Conservation (phyloP, 1,284 basidiomycete genomes). For the Pseudozyma sp. region DNA sequence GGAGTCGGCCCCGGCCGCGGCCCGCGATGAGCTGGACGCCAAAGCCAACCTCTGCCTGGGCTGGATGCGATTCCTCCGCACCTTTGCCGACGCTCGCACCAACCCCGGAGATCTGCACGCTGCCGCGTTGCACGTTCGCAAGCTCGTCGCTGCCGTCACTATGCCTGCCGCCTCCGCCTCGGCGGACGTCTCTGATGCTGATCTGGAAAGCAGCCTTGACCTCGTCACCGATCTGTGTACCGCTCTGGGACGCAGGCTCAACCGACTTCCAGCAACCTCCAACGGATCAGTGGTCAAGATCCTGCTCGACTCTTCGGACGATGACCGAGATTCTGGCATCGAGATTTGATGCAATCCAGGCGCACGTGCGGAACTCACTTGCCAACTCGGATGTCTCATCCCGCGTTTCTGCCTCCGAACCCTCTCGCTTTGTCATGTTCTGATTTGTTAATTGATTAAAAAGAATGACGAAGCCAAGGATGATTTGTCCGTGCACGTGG, state of each 20-base stretch:
- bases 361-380: neutral
- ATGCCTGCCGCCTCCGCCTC: neutral
- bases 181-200: neutral
- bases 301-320: conserved; percentile 7
- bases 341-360: conserved; percentile 11
- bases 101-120: conserved; percentile 9
- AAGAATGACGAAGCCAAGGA: too few relatives aligned
- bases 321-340: conserved; percentile 32
- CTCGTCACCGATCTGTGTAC: conserved; percentile 36
- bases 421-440: too few relatives aligned
- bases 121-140: conserved; percentile 24
- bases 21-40: conserved; percentile 45
- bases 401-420: too few relatives aligned
- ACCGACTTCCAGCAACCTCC: conserved; percentile 5
- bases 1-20: neutral
- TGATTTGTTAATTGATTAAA: too few relatives aligned
- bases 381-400: too few relatives aligned
- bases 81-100: conserved; percentile 20
- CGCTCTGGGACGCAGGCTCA: conserved; percentile 19
- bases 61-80: conserved; percentile 58
- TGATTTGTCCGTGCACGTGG: too few relatives aligned
- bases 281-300: conserved; percentile 3
- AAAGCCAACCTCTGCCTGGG: conserved; percentile 46
- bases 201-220: conserved; percentile 23
- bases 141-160: conserved; percentile 26